Conservation (phyloP, 129 eudicot species). For the Flaveria robusta region DNA sequence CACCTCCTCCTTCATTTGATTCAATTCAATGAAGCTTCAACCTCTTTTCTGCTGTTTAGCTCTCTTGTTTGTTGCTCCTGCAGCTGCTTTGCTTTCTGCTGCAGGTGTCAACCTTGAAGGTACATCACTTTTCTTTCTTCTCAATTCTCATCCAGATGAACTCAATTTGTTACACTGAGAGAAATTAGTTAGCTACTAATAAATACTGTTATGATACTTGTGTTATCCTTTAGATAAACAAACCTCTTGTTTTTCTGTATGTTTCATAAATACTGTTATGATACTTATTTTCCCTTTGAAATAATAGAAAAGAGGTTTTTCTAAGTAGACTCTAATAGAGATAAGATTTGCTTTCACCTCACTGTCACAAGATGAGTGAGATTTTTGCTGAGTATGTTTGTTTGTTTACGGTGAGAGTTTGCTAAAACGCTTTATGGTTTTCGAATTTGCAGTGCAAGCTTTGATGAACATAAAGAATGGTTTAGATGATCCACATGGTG, state of each 20-base stretch:
- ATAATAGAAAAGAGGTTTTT: no score
- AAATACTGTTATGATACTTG: no score
- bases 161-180: no score
- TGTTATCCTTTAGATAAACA: no score
- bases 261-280: no score
- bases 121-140: constrained; percentile 24
- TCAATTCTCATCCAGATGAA: neutral
- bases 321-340: no score
- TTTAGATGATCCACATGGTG: constrained; percentile 67
- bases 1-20: neutral
- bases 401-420: neutral
- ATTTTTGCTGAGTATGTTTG: no score
- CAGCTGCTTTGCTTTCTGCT: constrained; percentile 68
- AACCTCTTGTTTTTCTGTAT: no score
- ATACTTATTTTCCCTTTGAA: no score
- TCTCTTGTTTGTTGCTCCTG: constrained; percentile 47
- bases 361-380: no score
- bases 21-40: constrained; percentile 37
- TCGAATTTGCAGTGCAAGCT: constrained; percentile 64
- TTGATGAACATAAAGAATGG: constrained; percentile 68
- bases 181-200: no score
- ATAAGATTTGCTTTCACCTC: no score
- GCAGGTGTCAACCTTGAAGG: constrained; percentile 95
- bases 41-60: constrained; percentile 37
- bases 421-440: neutral